Conservation (phyloP, 495 filamentous ascomycete genomes). For the Xylaria longipes region DNA sequence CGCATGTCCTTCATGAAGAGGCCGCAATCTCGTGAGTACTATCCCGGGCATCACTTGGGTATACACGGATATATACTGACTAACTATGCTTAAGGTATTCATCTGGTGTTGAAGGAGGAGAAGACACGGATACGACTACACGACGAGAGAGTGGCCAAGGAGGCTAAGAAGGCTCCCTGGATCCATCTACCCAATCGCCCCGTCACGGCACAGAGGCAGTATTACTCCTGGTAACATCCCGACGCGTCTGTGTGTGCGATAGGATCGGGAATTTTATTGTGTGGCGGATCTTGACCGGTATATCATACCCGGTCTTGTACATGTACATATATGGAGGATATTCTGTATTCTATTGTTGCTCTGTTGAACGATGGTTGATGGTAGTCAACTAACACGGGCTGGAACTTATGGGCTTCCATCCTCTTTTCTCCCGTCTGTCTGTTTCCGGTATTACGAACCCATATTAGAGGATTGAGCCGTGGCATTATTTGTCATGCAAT, state of each 20-base stretch:
- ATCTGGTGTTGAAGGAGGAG: conserved; percentile 89
- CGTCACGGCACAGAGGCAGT: conserved; percentile 79
- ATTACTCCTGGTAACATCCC: conserved; percentile 78
- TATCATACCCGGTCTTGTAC: conserved; percentile 4
- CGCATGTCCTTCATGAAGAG: conserved; percentile 63
- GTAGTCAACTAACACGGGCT: not conserved
- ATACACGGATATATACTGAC: conserved; percentile 10
- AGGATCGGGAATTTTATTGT: not conserved
- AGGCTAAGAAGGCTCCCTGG: conserved; percentile 77
- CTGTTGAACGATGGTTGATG: not conserved
- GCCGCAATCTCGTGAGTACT: conserved; percentile 73
- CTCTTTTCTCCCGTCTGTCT: not conserved
- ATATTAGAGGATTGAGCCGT: not conserved
- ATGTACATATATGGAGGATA: conserved; percentile 28
- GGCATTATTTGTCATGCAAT: not conserved
- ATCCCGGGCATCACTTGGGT: not conserved
- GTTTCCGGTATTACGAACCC: not conserved
- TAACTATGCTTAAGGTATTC: conserved; percentile 60
- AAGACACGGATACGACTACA: conserved; percentile 81
- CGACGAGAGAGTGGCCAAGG: conserved; percentile 75
- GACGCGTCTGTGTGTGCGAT: not conserved
- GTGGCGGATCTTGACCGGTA: not conserved
- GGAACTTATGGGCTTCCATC: not conserved
- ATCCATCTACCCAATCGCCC: conserved; percentile 81
- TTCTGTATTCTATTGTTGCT: conserved; percentile 2